A percentile compares a stretch with the other conserved stretches of the same genome.
Evolutionary conservation across 2,329 filamentous ascomycete genomes (phyloP).

Genomic region (Hymenoscyphus albidus): DNA sequence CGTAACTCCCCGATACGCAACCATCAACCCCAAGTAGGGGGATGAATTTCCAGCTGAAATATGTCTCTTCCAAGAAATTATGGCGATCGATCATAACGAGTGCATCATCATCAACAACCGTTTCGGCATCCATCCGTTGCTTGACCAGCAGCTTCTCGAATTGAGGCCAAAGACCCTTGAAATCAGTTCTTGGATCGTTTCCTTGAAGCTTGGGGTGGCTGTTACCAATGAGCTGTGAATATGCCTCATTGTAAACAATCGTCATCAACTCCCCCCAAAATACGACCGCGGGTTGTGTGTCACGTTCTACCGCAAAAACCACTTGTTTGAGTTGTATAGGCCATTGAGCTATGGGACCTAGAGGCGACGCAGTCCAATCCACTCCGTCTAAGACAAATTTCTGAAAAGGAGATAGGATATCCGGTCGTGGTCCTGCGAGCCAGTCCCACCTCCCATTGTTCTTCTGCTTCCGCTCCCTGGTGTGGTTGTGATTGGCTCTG

Average conservation of each 20-base stretch:
- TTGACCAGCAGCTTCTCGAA: slow-evolving; percentile 33
- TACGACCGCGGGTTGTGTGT: slow-evolving; percentile 35
- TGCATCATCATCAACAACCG: slow-evolving; percentile 25
- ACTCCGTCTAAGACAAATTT: slow-evolving; percentile 33
- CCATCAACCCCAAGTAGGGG: slow-evolving; percentile 40
- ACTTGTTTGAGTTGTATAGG: slow-evolving; percentile 39
- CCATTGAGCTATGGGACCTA: slow-evolving; percentile 42
- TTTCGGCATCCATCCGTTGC: slow-evolving; percentile 29
- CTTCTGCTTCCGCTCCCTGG: neutral
- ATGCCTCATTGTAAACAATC: slow-evolving; percentile 38
- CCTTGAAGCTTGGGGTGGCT: slow-evolving; percentile 36
- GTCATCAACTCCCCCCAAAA: slow-evolving; percentile 37
- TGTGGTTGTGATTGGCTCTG: neutral
- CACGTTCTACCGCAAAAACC: slow-evolving; percentile 36
- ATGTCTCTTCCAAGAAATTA: slow-evolving; percentile 38
- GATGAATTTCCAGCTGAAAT: slow-evolving; percentile 39
- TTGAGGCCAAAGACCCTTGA: slow-evolving; percentile 36
- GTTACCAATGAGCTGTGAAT: slow-evolving; percentile 31
- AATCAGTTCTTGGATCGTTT: slow-evolving; percentile 38
- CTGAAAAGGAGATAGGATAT: slow-evolving; percentile 24
- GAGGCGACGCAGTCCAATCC: slow-evolving; percentile 40
- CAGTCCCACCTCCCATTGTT: slow-evolving; percentile 21
- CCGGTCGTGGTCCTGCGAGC: slow-evolving; percentile 20
- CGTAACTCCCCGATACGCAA: slow-evolving; percentile 18
- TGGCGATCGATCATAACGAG: slow-evolving; percentile 33